These are phyloP conservation scores for Arachnomyces sp. DNA, from an alignment of 2,329 filamentous ascomycete genomes.

Conservation along the genomic window DNA sequence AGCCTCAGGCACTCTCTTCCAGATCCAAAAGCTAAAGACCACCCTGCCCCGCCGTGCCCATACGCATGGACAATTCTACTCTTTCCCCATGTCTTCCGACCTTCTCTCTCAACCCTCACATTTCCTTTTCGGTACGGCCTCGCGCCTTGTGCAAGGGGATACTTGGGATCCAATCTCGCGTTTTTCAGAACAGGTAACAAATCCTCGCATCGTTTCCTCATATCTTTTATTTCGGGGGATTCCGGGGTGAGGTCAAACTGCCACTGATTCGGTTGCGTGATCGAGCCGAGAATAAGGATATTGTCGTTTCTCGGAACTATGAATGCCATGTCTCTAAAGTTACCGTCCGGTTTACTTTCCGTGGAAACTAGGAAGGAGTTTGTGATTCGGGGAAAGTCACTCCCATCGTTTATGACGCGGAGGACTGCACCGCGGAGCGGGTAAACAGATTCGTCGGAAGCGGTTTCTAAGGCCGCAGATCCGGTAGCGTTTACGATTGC, in stretches of 20 bases:
- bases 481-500: conserved; percentile 41
- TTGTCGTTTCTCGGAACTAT: conserved; percentile 40
- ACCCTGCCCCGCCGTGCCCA: conserved; percentile 40
- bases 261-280: conserved; percentile 31
- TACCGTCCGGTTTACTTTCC: conserved; percentile 14
- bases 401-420: conserved; percentile 41
- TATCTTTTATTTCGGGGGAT: conserved; percentile 32
- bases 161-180: conserved; percentile 33
- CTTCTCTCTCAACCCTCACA: conserved; percentile 39
- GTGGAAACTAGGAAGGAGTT: conserved; percentile 36
- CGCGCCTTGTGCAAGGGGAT: conserved; percentile 39
- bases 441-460: conserved; percentile 34
- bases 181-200: conserved; percentile 37
- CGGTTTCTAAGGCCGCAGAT: conserved; percentile 37
- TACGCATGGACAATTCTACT: conserved; percentile 39
- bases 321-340: conserved; percentile 18
- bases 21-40: conserved; percentile 17
- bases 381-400: conserved; percentile 34
- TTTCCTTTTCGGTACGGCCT: conserved; percentile 35
- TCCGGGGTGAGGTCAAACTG: conserved; percentile 33
- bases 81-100: conserved; percentile 14
- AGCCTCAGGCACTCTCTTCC: background rate
- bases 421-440: conserved; percentile 39
- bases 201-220: conserved; percentile 38
- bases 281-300: conserved; percentile 36